A percentile compares a stretch with the other conserved stretches of the same genome.
Evolutionary conservation across 2,329 filamentous ascomycete genomes (phyloP).

Genomic region (Scedosporium boydii): DNA sequence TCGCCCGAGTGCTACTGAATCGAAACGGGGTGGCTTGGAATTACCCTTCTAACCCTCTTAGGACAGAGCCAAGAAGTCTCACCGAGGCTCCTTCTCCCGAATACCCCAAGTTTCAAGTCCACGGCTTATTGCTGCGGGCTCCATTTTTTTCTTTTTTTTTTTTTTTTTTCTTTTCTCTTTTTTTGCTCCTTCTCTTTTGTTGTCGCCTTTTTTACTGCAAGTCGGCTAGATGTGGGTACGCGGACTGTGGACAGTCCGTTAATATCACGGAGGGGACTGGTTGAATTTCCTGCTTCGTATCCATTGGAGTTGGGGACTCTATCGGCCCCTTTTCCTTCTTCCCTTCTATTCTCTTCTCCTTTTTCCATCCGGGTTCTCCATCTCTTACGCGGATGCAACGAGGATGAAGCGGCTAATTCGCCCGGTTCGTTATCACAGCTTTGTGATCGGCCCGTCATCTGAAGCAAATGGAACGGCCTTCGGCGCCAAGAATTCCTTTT

Average conservation of each 20-base stretch:
- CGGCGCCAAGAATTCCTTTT: neutral
- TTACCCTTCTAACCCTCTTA: neutral
- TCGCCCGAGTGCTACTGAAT: neutral
- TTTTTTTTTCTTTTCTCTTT: neutral
- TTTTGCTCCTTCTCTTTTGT: neutral
- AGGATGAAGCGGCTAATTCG: slow-evolving; percentile 1
- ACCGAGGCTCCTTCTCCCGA: neutral
- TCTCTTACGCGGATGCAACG: neutral
- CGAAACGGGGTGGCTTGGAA: too few relatives aligned
- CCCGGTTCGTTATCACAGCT: neutral
- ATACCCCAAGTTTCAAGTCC: neutral
- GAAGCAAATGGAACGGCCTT: neutral
- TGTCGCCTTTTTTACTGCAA: neutral
- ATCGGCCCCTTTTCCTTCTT: neutral
- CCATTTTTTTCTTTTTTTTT: neutral
- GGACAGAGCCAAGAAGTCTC: neutral
- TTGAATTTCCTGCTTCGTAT: neutral
- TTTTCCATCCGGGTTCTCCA: neutral
- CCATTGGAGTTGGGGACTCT: neutral
- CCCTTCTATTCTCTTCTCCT: neutral
- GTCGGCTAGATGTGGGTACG: neutral
- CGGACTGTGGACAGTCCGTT: neutral
- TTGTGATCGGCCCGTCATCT: slow-evolving; percentile 3
- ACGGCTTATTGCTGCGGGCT: neutral
- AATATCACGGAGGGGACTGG: neutral